Conservation (phyloP, 179 eudicot genomes). For the Actinidia chinensis region DNA sequence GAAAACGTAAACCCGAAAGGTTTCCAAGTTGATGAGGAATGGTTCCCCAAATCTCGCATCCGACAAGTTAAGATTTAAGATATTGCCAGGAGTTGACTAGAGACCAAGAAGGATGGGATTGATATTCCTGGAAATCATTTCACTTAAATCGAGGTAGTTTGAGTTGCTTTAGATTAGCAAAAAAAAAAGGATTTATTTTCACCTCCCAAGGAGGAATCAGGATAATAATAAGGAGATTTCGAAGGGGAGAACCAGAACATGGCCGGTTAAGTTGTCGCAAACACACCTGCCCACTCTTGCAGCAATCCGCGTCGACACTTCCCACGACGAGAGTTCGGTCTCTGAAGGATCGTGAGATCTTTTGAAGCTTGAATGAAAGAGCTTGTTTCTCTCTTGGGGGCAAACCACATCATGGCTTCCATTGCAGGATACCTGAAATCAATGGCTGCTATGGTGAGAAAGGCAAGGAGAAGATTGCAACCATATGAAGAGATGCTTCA, state of each 20-base stretch:
- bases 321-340: too few species aligned
- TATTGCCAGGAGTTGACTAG: background rate
- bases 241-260: conserved; percentile 26
- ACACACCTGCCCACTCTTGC: too few species aligned
- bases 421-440: background rate
- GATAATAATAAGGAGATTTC: background rate
- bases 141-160: background rate
- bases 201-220: background rate
- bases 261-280: conserved; percentile 27
- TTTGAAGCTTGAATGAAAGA: too few species aligned
- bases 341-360: too few species aligned
- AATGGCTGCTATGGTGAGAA: background rate
- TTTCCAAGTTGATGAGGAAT: conserved; percentile 7
- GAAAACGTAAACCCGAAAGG: background rate
- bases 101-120: background rate
- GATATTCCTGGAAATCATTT: background rate
- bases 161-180: background rate
- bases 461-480: background rate
- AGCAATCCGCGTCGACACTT: too few species aligned
- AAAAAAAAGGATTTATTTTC: background rate
- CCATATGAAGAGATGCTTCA: background rate
- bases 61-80: background rate
- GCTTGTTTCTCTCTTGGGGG: background rate
- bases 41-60: background rate
- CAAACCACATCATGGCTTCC: background rate